phyloP scores from a whole-genome alignment of 805 yeast genomes.

The Nakazawaea pomicola region DNA sequence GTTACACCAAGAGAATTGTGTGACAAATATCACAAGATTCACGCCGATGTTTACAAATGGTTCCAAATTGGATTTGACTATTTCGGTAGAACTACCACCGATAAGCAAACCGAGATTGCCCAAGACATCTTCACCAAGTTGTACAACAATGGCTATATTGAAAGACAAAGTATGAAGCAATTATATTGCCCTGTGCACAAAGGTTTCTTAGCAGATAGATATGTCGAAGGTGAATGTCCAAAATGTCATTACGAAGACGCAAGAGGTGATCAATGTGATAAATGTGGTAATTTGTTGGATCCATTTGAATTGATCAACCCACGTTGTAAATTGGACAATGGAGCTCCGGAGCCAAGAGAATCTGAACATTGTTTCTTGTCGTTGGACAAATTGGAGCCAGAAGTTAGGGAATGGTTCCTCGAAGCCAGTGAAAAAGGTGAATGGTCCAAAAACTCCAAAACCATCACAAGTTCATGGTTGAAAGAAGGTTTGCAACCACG shows the following conservation, averaged over 20 bases:
- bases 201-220: conserved; percentile 92
- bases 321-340: conserved; percentile 87
- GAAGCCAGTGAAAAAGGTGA: conserved; percentile 64
- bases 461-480: conserved; percentile 90
- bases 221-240: conserved; percentile 97
- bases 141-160: conserved; percentile 71
- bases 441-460: conserved; percentile 90
- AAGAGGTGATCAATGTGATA: conserved; percentile 98
- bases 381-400: conserved; percentile 79
- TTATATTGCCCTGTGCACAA: conserved; percentile 87
- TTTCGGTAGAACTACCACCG: conserved; percentile 96
- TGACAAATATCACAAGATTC: conserved; percentile 84
- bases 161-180: conserved; percentile 85
- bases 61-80: conserved; percentile 91
- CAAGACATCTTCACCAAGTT: conserved; percentile 85
- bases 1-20: conserved; percentile 86
- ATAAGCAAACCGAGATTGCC: conserved; percentile 87
- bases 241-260: conserved; percentile 94
- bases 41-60: conserved; percentile 92
- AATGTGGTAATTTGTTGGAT: conserved; percentile 84
- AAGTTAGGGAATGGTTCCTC: conserved; percentile 66
- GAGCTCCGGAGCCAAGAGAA: conserved; percentile 72
- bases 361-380: conserved; percentile 84
- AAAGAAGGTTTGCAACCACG: conserved; percentile 90
- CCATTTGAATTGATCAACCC: conserved; percentile 94